Evolutionary conservation across 306 rosid species (phyloP), one percentile per base, ranked within the genome.

Genomic region (Carpinus viminea): DNA sequence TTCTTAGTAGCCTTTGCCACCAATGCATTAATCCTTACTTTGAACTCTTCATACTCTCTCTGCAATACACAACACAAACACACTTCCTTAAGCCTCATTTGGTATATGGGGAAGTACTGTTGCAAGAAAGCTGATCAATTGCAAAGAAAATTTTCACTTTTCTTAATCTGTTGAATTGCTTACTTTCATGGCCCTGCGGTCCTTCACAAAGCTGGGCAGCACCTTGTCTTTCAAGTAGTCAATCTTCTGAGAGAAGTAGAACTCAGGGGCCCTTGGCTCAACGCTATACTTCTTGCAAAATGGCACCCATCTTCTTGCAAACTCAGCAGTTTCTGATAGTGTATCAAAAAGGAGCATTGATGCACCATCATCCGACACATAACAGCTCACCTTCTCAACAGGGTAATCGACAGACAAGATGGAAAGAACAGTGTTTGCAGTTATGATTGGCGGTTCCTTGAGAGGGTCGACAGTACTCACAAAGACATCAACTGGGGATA

Each of bases 21-120:
- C 83, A 96, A 74, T 54, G 96, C 91, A 76, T 96, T 96, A 77
- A 91, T 85, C 80, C 80, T 89, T 81, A 96, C 98, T 80, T 93
- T 93, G 82, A 96, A 96, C 83, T 96, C 99, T 78, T 96, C 99
- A 56, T 96, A 96, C 75, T 96, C 99, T 86, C 99, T 96, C 99
- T 96, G 81, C 83, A 78, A 73, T 41, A 48, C 43, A 80, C 43
- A 80, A 61, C 68, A 65, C 65, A 76, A 73, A 28, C 20, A 56
- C 6, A 47, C 0, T 1, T 12, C 8, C 73, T 55, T 60, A 68
- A 53, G 8, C 54, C 69, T 57, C 57, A 69, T 62, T n/a, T 4
- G 65, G 4, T 28, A 11, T 15, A 50, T 21, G 51, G 38, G 76
- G 11, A 28, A 61, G 43, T 10, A 38, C 5, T 47, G 70, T 24